Base-by-base conservation (phyloP, 2,329 filamentous ascomycete genomes). In the Ophiostoma quercus region DNA sequence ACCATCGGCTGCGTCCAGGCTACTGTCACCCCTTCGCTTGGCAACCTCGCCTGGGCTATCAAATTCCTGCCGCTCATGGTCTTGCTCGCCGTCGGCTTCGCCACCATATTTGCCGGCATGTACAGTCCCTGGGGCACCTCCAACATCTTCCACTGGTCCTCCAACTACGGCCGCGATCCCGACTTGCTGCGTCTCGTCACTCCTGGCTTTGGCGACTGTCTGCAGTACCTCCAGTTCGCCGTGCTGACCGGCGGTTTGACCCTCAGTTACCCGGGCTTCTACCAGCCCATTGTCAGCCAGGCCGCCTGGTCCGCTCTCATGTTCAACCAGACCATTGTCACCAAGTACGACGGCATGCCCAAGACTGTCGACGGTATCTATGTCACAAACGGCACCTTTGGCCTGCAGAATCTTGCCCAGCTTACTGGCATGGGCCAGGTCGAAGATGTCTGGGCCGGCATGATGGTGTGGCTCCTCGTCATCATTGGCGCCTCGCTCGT, bases 141-240 rank as follows among this genome's bases (percentile, higher is more conserved):
- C 8, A 91, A 99, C 77, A 84, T 94, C 25, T 98, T 98, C 78
- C 89, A 92, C 74, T 99, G 94, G 93, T 93, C 92, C n/a, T 96
- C 92, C 76, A 99, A 99, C 77, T 98, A 96, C 77, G 95, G 95
- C 47, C 88, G 94, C 74, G 95, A 99, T 75, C 91, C 92, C 72
- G 95, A 99, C 80, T 83, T 97, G 74, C 83, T 99, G 69, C 89
- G 95, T 69, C 84, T 99, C 66, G 92, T 99, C 43, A 99, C 95
- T 0, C 95, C 95, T 5, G 95, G 95, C 0, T 98, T 99, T 77
- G 93, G 92, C 7, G 95, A 99, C 77, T 99, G 95, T 76, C 84
- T 99, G 69, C 94, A 98, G 79, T 98, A 99, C 78, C 91, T 99
- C 22, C 95, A 99, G 77, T 99, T 97, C 75, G 84, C 95, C 69